Base-by-base conservation (phyloP, 2,329 filamentous ascomycete species). In the Aspergillus calidoustus region DNA sequence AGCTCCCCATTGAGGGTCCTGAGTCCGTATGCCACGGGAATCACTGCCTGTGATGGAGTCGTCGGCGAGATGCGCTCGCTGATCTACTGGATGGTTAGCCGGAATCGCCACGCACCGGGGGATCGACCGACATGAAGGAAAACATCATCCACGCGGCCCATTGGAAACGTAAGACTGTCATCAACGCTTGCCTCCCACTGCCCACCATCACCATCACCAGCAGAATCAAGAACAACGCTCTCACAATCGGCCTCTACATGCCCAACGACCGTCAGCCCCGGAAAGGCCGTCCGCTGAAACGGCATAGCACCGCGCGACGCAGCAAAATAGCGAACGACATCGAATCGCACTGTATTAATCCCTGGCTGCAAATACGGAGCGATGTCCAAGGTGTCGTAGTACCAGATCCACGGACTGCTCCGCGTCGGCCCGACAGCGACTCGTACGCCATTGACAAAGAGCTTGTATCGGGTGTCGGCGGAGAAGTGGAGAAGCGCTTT, bases 401-500 rank as follows among this genome's bases (percentile, higher is more conserved):
- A 74, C 73, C 73, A 75, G 17, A 73, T 71, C 53, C 68, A 64
- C 0, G 69, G 71, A 54, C 73, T 77, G 25, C 79, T 70, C 38
- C 76, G 71, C 1, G 72, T 68, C 3, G 79, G 79, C 1, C 79
- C 79, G 3, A 77, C 71, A 3, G 74, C 70, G 15, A 79, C 68
- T 9, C 73, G 69, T 0, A n/a, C 53, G 3, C 72, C 71, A 68
- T 81, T 81, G 46, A 81, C 69, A 30, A 69, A 71, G 3, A 81
- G 68, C 56, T 81, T 81, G 68, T 81, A 81, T 8, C 77, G 71
- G 5, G 79, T 81, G 43, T 81, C 79, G 6, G 79, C 79, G 28
- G 60, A 64, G 23, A 59, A 59, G 23, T 65, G 58, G 7, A 65
- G 38, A 2, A 57, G n/a, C 5, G 58, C 61, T 7, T n/a, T n/a